These are phyloP conservation scores for Suillus cothurnatus DNA, from an alignment of 768 basidiomycete species.

Conservation along the genomic window DNA sequence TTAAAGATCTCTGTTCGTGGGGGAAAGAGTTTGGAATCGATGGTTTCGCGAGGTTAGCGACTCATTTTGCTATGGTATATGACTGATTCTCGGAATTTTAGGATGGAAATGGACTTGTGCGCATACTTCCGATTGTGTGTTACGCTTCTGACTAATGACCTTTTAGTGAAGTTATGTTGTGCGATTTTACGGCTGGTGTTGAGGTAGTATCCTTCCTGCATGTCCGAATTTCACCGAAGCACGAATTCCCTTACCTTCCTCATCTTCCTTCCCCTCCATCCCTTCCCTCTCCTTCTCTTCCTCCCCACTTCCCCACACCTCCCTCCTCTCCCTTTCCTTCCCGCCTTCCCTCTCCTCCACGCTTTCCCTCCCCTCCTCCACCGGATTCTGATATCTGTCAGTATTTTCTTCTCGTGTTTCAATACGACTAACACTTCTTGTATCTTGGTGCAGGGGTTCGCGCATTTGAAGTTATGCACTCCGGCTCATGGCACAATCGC, in stretches of 20 bases:
- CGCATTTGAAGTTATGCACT: slow-evolving; percentile 16
- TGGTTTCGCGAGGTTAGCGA: slow-evolving; percentile 33
- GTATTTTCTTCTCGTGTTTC: background rate
- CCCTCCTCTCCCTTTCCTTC: background rate
- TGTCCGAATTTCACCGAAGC: slow-evolving; percentile 15
- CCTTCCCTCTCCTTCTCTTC: too few relatives aligned
- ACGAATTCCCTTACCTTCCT: background rate
- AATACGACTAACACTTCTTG: background rate
- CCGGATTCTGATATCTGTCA: background rate
- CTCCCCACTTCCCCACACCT: background rate
- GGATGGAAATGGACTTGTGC: slow-evolving; percentile 55
- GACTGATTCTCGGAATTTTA: slow-evolving; percentile 14
- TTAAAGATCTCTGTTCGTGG: slow-evolving; percentile 36
- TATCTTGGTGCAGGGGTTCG: background rate
- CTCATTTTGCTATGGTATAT: background rate
- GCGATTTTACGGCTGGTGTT: slow-evolving; percentile 46
- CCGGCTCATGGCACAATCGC: slow-evolving; percentile 27
- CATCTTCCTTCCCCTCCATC: background rate
- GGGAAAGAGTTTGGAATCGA: slow-evolving; percentile 33
- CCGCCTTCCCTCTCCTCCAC: background rate
- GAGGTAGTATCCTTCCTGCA: slow-evolving; percentile 42
- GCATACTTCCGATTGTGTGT: slow-evolving; percentile 14
- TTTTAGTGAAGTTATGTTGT: slow-evolving; percentile 49
- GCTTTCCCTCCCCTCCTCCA: background rate
- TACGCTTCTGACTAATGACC: background rate